phyloP scores from a whole-genome alignment of 2,329 filamentous ascomycete genomes.

The Cladophialophora immunda region DNA sequence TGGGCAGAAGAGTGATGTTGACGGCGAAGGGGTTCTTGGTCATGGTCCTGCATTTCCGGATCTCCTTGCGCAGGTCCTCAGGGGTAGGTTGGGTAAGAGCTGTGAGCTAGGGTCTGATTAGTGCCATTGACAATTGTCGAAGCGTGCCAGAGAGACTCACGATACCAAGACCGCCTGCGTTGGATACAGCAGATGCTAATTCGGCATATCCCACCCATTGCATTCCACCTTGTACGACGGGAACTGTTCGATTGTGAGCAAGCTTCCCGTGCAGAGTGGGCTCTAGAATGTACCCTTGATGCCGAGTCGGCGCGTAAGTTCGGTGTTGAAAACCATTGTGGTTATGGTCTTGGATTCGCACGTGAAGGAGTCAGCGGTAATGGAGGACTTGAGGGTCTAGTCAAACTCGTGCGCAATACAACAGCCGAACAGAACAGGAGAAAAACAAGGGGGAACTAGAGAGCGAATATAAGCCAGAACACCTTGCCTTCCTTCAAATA shows the following conservation, averaged over 20 bases:
- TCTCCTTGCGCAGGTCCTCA: conserved; percentile 91
- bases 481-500: conserved; percentile 5
- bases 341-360: background rate
- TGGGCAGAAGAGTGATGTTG: conserved; percentile 92
- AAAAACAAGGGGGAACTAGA: background rate
- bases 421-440: background rate
- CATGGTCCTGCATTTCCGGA: conserved; percentile 81
- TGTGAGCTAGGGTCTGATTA: conserved; percentile 51
- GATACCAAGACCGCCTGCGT: conserved; percentile 62
- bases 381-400: background rate
- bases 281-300: conserved; percentile 49
- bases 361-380: conserved; percentile 1
- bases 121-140: conserved; percentile 1
- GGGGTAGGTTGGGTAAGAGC: conserved; percentile 88
- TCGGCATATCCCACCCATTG: conserved; percentile 66
- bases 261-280: background rate
- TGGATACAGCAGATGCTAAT: conserved; percentile 61
- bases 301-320: conserved; percentile 68
- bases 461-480: background rate
- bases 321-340: conserved; percentile 70
- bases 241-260: conserved; percentile 47
- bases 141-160: conserved; percentile 43
- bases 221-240: conserved; percentile 62
- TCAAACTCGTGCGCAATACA: background rate
- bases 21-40: conserved; percentile 76